These are phyloP conservation scores for Apocynum venetum DNA, from an alignment of 257 asterid species.

Conservation along the genomic window DNA sequence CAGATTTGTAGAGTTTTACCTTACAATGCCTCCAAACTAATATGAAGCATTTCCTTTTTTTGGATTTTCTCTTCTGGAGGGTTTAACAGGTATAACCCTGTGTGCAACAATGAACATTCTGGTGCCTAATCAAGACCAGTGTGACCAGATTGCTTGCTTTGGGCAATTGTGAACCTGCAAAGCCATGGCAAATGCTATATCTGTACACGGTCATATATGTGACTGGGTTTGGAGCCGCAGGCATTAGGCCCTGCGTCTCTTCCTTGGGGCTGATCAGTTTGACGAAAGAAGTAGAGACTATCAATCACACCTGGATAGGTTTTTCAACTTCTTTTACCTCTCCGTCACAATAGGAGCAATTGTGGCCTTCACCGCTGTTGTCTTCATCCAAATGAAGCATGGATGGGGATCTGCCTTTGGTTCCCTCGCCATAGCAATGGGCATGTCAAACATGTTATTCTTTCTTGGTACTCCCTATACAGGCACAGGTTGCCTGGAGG, in stretches of 20 bases:
- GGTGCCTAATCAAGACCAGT: conserved; percentile 74
- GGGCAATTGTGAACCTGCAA: conserved; percentile 90
- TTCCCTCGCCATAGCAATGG: conserved; percentile 90
- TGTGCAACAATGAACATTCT: conserved; percentile 56
- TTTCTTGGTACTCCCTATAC: conserved; percentile 88
- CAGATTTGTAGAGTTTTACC: neutral
- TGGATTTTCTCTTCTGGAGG: conserved; percentile 45
- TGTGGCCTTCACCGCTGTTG: conserved; percentile 83
- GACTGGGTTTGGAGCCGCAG: conserved; percentile 96
- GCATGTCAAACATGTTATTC: conserved; percentile 79
- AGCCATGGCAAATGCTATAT: conserved; percentile 89
- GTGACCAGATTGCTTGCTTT: conserved; percentile 71
- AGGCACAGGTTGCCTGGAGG: conserved; percentile 94
- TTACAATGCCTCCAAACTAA: neutral
- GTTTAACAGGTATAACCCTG: conserved; percentile 84
- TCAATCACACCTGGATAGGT: conserved; percentile 73
- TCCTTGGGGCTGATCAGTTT: conserved; percentile 98
- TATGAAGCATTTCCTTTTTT: neutral
- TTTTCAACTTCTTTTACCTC: conserved; percentile 90
- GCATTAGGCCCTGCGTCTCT: conserved; percentile 97
- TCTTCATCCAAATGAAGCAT: conserved; percentile 77
- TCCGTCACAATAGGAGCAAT: conserved; percentile 95
- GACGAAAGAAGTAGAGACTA: conserved; percentile 72
- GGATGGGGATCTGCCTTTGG: conserved; percentile 99
- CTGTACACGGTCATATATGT: conserved; percentile 64